phyloP scores from a whole-genome alignment of 1,284 basidiomycete genomes.

The Ceratobasidium papillatum region DNA sequence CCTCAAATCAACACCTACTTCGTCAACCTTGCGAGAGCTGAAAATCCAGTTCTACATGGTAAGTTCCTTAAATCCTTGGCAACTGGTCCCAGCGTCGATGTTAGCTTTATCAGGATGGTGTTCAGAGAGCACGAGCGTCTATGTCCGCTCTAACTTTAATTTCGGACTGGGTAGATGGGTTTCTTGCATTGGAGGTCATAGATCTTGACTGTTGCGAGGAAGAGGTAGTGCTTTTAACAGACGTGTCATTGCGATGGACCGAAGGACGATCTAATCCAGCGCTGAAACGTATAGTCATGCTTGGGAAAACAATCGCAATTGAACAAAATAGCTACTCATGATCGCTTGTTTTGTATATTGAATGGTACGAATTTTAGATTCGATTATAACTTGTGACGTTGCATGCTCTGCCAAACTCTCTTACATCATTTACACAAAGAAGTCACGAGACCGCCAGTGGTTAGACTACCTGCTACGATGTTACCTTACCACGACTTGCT shows the following conservation, averaged over 20 bases:
- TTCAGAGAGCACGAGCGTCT: too few relatives aligned
- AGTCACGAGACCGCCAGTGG: not conserved
- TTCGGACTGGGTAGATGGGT: not conserved
- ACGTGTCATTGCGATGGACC: not conserved
- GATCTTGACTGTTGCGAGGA: not conserved
- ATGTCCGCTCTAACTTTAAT: not conserved
- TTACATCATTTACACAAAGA: not conserved
- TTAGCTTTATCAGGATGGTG: too few relatives aligned
- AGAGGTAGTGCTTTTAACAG: too few relatives aligned
- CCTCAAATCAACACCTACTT: not conserved
- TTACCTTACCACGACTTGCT: constrained; percentile 25
- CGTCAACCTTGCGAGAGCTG: not conserved
- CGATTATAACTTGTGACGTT: too few relatives aligned
- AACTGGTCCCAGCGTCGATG: not conserved
- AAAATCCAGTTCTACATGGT: not conserved
- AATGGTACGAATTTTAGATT: not conserved
- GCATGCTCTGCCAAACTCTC: not conserved
- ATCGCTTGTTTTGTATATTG: too few relatives aligned
- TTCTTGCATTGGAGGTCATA: not conserved
- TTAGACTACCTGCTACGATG: not conserved
- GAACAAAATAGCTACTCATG: too few relatives aligned
- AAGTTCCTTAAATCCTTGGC: not conserved
- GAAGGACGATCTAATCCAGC: not conserved
- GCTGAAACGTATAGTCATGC: not conserved
- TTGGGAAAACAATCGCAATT: too few relatives aligned